Conservation (phyloP, 2,329 filamentous ascomycete genomes). For the Moelleriella libera region DNA sequence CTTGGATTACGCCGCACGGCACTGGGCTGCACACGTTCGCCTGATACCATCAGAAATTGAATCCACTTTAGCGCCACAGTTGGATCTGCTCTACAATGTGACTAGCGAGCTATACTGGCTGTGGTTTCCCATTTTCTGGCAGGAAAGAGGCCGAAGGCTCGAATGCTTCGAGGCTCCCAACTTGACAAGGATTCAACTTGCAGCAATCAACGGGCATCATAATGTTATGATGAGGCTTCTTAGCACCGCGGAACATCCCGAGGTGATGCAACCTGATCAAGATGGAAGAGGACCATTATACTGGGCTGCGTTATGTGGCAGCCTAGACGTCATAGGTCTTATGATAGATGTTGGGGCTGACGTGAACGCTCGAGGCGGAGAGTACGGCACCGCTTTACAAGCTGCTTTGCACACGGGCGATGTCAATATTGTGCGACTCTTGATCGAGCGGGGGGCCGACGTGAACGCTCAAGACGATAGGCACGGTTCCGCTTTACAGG, state of each 20-base stretch:
- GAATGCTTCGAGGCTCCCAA: background rate
- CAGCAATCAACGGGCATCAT: background rate
- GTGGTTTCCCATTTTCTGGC: background rate
- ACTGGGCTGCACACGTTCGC: background rate
- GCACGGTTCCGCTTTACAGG: background rate
- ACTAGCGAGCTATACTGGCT: background rate
- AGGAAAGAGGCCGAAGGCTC: background rate
- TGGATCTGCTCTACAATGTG: background rate
- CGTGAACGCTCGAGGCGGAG: background rate
- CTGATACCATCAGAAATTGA: background rate
- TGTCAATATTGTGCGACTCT: background rate
- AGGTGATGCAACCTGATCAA: background rate
- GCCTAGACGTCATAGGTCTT: too few relatives aligned
- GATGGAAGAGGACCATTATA: background rate
- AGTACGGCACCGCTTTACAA: background rate
- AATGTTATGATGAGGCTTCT: background rate
- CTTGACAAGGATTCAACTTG: background rate
- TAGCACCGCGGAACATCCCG: background rate
- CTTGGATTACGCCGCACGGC: background rate
- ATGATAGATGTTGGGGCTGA: background rate
- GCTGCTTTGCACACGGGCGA: background rate
- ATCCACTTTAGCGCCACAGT: background rate
- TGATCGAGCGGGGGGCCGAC: background rate
- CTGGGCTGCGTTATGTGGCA: too few relatives aligned
- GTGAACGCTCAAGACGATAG: background rate